Base-by-base conservation (phyloP, 768 basidiomycete genomes). In the Suillus fuscotomentosus region DNA sequence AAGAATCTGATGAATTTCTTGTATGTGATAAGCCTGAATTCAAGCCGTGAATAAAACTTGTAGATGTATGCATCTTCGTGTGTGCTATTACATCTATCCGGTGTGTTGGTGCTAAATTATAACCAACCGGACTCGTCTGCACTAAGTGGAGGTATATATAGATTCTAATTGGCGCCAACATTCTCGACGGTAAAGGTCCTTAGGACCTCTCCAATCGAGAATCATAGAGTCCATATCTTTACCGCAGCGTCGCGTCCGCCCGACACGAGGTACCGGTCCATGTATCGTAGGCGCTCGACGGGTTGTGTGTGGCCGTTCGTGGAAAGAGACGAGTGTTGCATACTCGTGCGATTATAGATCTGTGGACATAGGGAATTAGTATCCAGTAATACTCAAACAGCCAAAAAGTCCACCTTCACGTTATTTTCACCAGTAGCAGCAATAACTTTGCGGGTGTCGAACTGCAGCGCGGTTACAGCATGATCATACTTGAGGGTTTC, bases 301-400 rank as follows among this genome's bases (percentile, higher is more conserved):
- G 97, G 96, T 66, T 86, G 88, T 20, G 85, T 92, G 76, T 99
- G 97, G n/a, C 97, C 97, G 73, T 98, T 99, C 6, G 91, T 94
- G 51, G 84, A 75, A 54, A 99, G 77, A 34, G 90, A 85, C 13
- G 94, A 91, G 65, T 95, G 89, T 71, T 96, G 92, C 81, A 90
- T 88, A 66, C 88, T 94, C 9, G 95, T 98, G 36, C 97, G 90
- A 75, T 99, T 99, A 78, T 95, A 99, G 42, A 96, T 85, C 94
- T 96, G 71, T 0, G 50, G 20, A 34, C 1, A 51, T n/a, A 55
- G 53, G 47, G 39, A 24, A 61, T 27, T 31, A 57, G 53, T 17
- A 66, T 36, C 5, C 5, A 27, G 2, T 9, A 20, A 20, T 57
- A 41, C 17, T 27, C 5, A 3, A 15, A 24, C 22, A 41, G 22